Evolutionary conservation across 2,329 filamentous ascomycete genomes (phyloP), one percentile per base, ranked within the genome.

Genomic region (Didymella segeticola): DNA sequence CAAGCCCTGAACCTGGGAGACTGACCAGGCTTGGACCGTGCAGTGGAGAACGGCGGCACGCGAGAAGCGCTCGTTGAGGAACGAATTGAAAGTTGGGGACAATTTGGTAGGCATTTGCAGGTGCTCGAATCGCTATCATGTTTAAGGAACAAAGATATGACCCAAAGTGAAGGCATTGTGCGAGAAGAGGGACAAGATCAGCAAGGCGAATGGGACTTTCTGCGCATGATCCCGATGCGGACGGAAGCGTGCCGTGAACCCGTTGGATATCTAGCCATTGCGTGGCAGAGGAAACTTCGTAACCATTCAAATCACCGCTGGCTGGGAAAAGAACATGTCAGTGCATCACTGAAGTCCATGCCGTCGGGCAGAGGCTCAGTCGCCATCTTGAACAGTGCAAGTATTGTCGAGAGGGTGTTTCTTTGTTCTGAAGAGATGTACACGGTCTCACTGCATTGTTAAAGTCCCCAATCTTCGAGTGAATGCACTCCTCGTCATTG

Each of bases 131-230:
- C 34, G 33, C 25, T 15, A 29, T 29, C 15, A 19, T 17, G 14
- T 19, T 30, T 2, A 27, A 2, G 14, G 11, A 23, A 30, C 22
- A 22, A 11, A 12, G 34, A 31, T 23, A 34, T 47, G 36, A 36
- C 42, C 37, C 36, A n/a, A 8, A 5, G 34, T 52, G 29, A 42
- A 26, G 36, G 36, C 49, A 36, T 47, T 47, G 42, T 33, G 38
- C 22, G 25, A 30, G 12, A 12, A 14, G 5, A 6, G 29, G 33
- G 29, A 14, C 8, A 20, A 19, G 30, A 52, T 41, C 22, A 29
- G 29, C 49, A 46, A 8, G 42, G 49, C 42, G 29, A 47, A 17
- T 29, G 47, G 41, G 42, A 20, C 26, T 27, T 29, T n/a, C 31
- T 6, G 22, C 27, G 29, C 34, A 47, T 34, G 30, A 42, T 46